Evolutionary conservation across 768 basidiomycete genomes (phyloP), one percentile per base, ranked within the genome.

Genomic region (Psilocybe azurescens): DNA sequence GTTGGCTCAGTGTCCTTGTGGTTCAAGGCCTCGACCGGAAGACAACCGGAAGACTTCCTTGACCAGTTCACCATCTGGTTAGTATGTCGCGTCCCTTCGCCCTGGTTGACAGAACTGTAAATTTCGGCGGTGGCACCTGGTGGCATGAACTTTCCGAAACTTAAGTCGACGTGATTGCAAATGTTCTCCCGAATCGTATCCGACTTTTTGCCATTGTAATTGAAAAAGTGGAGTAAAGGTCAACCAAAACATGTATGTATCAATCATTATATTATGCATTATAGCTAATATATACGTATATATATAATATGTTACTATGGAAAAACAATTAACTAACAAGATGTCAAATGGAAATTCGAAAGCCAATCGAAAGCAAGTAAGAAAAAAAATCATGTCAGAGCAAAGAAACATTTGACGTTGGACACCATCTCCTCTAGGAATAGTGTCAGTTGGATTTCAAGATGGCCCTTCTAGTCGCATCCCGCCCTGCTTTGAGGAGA

Each of bases 401-500:
- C 36, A 63, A 63, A 32, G 62, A 69, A 59, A 53, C 50, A 62
- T 53, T 59, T 66, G 65, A 66, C 57, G 53, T 59, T 56, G 30
- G 20, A 55, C 46, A 62, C 36, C 47, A 58, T 36, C 58, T 53
- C 61, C 57, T 60, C 50, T 65, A 18, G 62, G 56, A 32, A 60
- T 55, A 51, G 41, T 30, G 56, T 72, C 57, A 79, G 57, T 75
- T 77, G 41, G 74, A 71, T 67, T 77, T 83, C 60, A 91, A 66
- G 62, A 86, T 73, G 9, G 91, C 79, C 9, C 92, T 83, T 58
- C 77, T 70, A 5, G 97, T 99, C 32, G 95, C 92, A 67, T 97
- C 96, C 60, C 97, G 84, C 11, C 93, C 93, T 18, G 91, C 88
- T 76, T 97, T 98, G 61, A 99, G 81, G 51, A 97, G 85, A 10